A percentile compares a stretch with the other conserved stretches of the same genome.
These are phyloP conservation scores for Ceratobasidium theobromae DNA, from an alignment of 1,284 basidiomycete genomes.

Conservation along the genomic window DNA sequence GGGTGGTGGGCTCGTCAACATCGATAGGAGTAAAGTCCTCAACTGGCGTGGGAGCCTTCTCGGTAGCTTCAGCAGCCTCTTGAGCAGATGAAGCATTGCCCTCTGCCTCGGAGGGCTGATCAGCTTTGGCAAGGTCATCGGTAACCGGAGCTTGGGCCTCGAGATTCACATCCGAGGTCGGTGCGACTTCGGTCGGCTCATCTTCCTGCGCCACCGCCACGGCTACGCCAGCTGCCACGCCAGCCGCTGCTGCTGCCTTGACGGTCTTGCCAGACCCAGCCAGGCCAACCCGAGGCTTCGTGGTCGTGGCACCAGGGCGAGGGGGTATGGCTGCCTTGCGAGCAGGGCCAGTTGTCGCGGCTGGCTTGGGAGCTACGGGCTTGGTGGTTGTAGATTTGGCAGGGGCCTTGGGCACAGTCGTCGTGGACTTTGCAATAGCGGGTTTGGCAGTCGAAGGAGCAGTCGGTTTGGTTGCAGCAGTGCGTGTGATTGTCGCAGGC, in stretches of 20 bases:
- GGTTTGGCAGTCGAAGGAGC: not conserved
- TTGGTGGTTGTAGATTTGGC: not conserved
- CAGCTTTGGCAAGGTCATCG: not conserved
- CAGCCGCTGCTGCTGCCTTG: conserved; percentile 2
- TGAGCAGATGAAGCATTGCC: not conserved
- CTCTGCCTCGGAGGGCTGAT: not conserved
- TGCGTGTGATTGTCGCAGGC: not conserved
- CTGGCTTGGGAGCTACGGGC: not conserved
- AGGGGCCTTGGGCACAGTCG: not conserved
- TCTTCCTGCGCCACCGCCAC: not conserved
- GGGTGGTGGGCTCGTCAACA: not conserved
- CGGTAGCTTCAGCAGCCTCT: not conserved
- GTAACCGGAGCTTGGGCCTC: not conserved
- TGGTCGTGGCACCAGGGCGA: not conserved
- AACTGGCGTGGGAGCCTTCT: not conserved
- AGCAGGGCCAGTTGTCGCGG: not conserved
- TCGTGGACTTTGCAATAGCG: not conserved
- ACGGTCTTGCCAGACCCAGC: not conserved
- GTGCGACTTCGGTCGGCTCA: conserved; percentile 11
- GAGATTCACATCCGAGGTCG: conserved; percentile 9
- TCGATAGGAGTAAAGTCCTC: too few species aligned
- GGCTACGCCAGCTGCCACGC: not conserved
- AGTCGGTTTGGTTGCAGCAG: not conserved
- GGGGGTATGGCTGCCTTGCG: conserved; percentile 20
- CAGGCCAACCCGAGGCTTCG: conserved; percentile 3